Evolutionary conservation across 2,329 filamentous ascomycete species (phyloP).

Genomic region (Mycosphaerella arachidis): DNA sequence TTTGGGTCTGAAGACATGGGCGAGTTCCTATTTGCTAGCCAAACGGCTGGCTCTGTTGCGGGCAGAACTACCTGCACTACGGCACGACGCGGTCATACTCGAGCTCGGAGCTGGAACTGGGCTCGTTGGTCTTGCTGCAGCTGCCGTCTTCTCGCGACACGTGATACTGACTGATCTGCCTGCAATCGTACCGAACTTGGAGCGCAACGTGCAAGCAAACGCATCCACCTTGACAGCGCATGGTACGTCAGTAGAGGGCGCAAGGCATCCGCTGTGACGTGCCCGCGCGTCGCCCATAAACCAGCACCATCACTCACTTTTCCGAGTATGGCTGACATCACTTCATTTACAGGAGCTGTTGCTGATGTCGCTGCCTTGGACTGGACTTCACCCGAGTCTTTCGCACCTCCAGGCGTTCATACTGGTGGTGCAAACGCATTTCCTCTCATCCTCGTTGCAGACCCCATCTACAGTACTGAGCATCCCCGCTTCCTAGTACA

Average conservation of each 20-base stretch:
- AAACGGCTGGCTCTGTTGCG: slow-evolving; percentile 55
- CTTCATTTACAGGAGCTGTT: slow-evolving; percentile 19
- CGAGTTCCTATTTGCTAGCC: slow-evolving; percentile 80
- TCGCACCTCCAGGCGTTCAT: slow-evolving; percentile 9
- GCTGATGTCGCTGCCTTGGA: slow-evolving; percentile 65
- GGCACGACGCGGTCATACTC: slow-evolving; percentile 43
- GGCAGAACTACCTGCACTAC: slow-evolving; percentile 13
- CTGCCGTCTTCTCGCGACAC: slow-evolving; percentile 61
- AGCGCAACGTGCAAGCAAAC: slow-evolving; percentile 68
- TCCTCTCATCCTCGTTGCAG: slow-evolving; percentile 71
- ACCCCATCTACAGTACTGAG: slow-evolving; percentile 79
- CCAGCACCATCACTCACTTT: neutral
- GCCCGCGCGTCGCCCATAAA: neutral
- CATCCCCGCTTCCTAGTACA: slow-evolving; percentile 72
- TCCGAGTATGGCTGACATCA: neutral
- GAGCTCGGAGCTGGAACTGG: slow-evolving; percentile 90
- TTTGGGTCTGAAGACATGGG: slow-evolving; percentile 93
- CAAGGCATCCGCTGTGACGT: neutral
- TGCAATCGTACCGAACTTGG: slow-evolving; percentile 75
- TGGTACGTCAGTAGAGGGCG: slow-evolving; percentile 41
- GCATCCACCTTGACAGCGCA: slow-evolving; percentile 48
- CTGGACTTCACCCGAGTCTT: slow-evolving; percentile 58
- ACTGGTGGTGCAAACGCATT: slow-evolving; percentile 31
- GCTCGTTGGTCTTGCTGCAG: slow-evolving; percentile 81
- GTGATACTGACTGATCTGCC: slow-evolving; percentile 79